Conservation (phyloP, 2,329 filamentous ascomycete genomes). For the Arthrobotrys sinensis region DNA sequence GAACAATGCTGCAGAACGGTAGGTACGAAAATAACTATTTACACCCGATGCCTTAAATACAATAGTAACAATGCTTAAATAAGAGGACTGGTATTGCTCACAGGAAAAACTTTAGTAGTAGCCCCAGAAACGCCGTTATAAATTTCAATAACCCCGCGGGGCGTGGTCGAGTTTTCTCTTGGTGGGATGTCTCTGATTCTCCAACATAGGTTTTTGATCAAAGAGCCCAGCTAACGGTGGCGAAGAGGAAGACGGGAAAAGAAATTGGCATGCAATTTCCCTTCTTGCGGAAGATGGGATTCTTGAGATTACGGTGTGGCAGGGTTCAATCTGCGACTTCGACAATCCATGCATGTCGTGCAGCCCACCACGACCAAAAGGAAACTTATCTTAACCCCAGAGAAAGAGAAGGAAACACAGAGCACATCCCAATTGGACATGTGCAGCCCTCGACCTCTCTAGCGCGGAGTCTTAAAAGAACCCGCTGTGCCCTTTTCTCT, state of each 20-base stretch:
- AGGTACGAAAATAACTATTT: conserved; percentile 7
- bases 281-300: conserved; percentile 59
- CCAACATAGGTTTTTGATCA: neutral
- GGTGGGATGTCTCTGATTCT: conserved; percentile 17
- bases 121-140: conserved; percentile 45
- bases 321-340: conserved; percentile 53
- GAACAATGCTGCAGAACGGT: neutral
- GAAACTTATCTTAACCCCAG: conserved; percentile 58
- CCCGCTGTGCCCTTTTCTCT: conserved; percentile 39
- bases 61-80: neutral
- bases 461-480: conserved; percentile 56
- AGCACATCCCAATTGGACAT: conserved; percentile 52
- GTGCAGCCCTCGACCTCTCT: conserved; percentile 41
- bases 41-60: neutral
- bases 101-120: neutral
- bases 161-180: conserved; percentile 27
- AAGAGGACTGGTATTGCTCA: conserved; percentile 9
- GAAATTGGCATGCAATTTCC: conserved; percentile 62
- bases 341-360: conserved; percentile 59
- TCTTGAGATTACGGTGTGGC: conserved; percentile 61
- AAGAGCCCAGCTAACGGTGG: conserved; percentile 37
- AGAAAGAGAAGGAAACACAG: conserved; percentile 38
- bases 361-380: conserved; percentile 48
- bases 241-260: conserved; percentile 33
- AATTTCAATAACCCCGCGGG: conserved; percentile 39